These are phyloP conservation scores for Pyrenophora tritici-repentis DNA, from an alignment of 2,329 filamentous ascomycete species.

Conservation along the genomic window DNA sequence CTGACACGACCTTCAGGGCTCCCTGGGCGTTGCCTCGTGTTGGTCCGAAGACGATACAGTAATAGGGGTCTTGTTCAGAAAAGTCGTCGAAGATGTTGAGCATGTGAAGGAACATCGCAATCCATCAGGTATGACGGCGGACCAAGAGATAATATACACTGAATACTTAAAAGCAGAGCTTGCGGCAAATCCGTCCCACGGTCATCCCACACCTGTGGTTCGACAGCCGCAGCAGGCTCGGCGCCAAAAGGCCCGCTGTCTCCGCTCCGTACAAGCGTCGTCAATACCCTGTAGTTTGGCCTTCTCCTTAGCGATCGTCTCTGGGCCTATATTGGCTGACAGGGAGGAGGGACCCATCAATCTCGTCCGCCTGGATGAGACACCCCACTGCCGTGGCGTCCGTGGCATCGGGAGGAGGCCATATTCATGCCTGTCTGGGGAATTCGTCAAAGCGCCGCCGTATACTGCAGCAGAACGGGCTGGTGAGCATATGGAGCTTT, in stretches of 20 bases:
- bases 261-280: conserved; percentile 12
- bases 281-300: conserved; percentile 23
- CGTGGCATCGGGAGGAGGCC: conserved; percentile 4
- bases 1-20: conserved; percentile 1
- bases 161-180: not conserved
- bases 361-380: conserved; percentile 22
- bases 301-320: conserved; percentile 21
- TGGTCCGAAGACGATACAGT: not conserved
- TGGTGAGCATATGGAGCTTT: conserved; percentile 3
- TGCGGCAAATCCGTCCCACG: no score
- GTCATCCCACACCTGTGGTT: conserved; percentile 39
- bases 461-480: conserved; percentile 4
- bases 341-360: conserved; percentile 1
- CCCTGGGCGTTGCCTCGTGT: not conserved
- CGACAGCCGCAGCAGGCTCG: conserved; percentile 23
- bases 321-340: conserved; percentile 34
- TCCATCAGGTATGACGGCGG: not conserved
- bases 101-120: not conserved
- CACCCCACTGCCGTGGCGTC: conserved; percentile 37
- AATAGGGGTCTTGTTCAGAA: not conserved
- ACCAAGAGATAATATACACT: no score
- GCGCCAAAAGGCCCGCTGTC: conserved; percentile 7
- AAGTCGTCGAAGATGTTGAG: not conserved
- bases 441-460: conserved; percentile 18
- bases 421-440: conserved; percentile 14